Conservation (phyloP, 2,329 filamentous ascomycete species). For the Fusarium proliferatum region DNA sequence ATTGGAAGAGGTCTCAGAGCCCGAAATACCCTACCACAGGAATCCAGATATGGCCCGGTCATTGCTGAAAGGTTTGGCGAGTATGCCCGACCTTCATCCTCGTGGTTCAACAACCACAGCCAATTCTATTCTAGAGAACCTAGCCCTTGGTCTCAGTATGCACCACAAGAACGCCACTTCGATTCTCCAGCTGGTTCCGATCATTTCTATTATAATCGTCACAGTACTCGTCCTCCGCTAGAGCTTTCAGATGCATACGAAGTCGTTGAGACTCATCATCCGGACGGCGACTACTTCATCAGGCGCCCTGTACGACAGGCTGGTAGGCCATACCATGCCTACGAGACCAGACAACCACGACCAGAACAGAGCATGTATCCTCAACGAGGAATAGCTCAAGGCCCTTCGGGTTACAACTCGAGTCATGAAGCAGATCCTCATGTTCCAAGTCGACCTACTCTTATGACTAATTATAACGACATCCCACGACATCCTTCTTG, state of each 20-base stretch:
- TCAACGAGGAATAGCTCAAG: slow-evolving; percentile 9
- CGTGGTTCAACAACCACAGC: slow-evolving; percentile 20
- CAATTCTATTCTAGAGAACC: slow-evolving; percentile 20
- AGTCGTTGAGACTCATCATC: slow-evolving; percentile 58
- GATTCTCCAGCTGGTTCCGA: slow-evolving; percentile 6
- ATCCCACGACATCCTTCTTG: slow-evolving; percentile 55
- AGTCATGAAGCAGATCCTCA: slow-evolving; percentile 3
- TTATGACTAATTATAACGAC: slow-evolving; percentile 49
- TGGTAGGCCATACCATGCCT: slow-evolving; percentile 41
- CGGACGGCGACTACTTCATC: slow-evolving; percentile 59
- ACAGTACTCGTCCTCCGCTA: background rate
- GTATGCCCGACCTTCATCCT: slow-evolving; percentile 1
- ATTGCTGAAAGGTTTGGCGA: slow-evolving; percentile 9
- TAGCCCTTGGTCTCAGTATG: slow-evolving; percentile 15
- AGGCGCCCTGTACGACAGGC: slow-evolving; percentile 54
- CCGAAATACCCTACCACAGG: slow-evolving; percentile 24
- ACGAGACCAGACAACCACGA: slow-evolving; percentile 26
- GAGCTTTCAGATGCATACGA: slow-evolving; percentile 53
- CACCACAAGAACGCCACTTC: slow-evolving; percentile 9
- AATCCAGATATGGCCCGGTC: slow-evolving; percentile 10
- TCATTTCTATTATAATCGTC: slow-evolving; percentile 22
- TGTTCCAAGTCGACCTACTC: background rate
- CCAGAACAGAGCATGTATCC: slow-evolving; percentile 21
- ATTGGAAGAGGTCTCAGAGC: slow-evolving; percentile 37
- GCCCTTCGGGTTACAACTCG: slow-evolving; percentile 1